Percentiles rank a stretch among this genome's conserved stretches.
phyloP scores from a whole-genome alignment of 768 basidiomycete genomes.

The Lactarius hengduanensis region DNA sequence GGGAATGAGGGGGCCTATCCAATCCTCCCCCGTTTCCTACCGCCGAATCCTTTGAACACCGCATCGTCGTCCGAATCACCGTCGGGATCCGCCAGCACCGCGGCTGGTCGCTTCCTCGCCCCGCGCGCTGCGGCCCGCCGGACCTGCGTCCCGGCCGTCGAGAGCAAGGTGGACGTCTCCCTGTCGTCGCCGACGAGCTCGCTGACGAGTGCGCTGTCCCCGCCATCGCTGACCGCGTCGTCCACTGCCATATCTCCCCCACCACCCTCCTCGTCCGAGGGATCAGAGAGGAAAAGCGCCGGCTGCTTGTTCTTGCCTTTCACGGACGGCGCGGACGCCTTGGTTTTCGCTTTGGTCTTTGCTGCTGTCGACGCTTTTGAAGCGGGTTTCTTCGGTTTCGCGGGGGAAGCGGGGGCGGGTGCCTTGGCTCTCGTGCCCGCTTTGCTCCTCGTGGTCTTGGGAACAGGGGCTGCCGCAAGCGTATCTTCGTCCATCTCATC shows the following conservation, averaged over 20 bases:
- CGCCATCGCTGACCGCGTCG: background rate
- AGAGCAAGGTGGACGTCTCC: conserved; percentile 32
- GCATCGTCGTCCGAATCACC: conserved; percentile 70
- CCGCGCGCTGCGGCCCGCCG: conserved; percentile 23
- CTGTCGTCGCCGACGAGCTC: conserved; percentile 1
- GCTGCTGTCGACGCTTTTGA: conserved; percentile 2
- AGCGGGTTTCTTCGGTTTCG: background rate
- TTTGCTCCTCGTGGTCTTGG: background rate
- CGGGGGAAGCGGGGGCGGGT: background rate
- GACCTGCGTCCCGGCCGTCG: conserved; percentile 31
- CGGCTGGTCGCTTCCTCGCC: conserved; percentile 19
- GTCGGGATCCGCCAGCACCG: conserved; percentile 40
- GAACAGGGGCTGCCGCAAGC: background rate
- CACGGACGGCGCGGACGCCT: background rate
- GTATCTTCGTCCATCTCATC: background rate
- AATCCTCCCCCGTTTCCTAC: conserved; percentile 33
- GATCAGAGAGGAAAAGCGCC: conserved; percentile 25
- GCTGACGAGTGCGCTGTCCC: background rate
- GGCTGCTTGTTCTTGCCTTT: conserved; percentile 6
- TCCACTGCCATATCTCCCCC: background rate
- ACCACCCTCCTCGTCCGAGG: conserved; percentile 18
- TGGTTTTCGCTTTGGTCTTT: background rate
- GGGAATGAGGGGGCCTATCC: background rate
- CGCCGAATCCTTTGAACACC: conserved; percentile 60
- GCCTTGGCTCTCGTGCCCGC: background rate